A percentile compares a stretch with the other conserved stretches of the same genome.
Conservation (phyloP, 352 stramenopile genomes). For the Blastocystis sp. region DNA sequence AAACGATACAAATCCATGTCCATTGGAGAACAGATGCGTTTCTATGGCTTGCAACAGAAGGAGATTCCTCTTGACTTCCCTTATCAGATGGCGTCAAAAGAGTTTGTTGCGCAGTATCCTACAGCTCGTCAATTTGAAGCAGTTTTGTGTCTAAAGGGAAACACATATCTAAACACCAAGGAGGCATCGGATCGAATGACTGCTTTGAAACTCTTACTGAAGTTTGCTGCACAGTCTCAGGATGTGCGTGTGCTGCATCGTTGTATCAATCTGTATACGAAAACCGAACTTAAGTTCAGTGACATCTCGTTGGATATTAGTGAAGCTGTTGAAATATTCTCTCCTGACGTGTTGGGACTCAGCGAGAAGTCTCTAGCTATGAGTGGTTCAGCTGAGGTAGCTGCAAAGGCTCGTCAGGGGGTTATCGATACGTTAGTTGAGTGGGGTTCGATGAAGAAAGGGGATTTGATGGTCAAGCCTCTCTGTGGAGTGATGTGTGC, state of each 20-base stretch:
- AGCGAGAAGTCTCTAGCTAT: constrained; percentile 67
- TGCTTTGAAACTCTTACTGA: not conserved
- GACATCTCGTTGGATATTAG: not conserved
- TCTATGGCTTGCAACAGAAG: not conserved
- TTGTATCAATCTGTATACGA: constrained; percentile 18
- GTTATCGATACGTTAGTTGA: constrained; percentile 88
- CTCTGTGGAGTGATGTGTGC: not conserved
- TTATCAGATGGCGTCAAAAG: constrained; percentile 32
- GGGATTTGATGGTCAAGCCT: constrained; percentile 68
- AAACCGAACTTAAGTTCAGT: constrained; percentile 38
- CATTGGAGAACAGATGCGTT: not conserved
- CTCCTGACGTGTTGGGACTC: constrained; percentile 90
- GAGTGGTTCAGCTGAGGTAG: constrained; percentile 70
- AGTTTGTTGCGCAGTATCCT: not conserved
- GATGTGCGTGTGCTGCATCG: constrained; percentile 20
- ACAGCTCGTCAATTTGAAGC: constrained; percentile 44
- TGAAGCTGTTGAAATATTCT: not conserved
- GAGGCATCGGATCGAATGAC: not conserved
- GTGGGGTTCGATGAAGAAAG: constrained; percentile 89
- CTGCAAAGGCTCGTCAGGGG: constrained; percentile 81
- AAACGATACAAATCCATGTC: not conserved
- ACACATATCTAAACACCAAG: constrained; percentile 19
- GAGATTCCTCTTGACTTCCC: constrained; percentile 29
- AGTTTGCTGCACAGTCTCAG: not conserved
- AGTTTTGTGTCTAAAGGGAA: constrained; percentile 38